Conservation (phyloP, 306 rosid genomes). For the Quercus cerris region DNA sequence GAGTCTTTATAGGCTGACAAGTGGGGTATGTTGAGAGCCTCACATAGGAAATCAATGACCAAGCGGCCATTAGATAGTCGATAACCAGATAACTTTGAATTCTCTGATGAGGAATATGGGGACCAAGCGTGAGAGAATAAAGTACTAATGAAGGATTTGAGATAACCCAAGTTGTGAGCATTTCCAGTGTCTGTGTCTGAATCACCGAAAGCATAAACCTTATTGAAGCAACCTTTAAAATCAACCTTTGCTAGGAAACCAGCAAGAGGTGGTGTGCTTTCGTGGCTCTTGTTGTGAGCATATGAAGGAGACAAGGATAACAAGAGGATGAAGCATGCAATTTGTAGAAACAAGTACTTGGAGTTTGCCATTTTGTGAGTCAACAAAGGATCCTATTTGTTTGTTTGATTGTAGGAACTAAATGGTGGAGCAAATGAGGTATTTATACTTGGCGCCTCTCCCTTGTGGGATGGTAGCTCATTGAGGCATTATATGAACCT, state of each 20-base stretch:
- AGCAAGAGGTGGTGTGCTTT: background rate
- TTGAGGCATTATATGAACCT: no score
- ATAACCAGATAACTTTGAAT: background rate
- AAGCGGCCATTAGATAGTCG: slow-evolving; percentile 10
- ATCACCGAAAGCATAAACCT: slow-evolving; percentile 21
- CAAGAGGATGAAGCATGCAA: background rate
- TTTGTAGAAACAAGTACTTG: background rate
- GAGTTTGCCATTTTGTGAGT: background rate
- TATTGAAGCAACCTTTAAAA: slow-evolving; percentile 9
- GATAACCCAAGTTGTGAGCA: background rate
- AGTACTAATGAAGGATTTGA: background rate
- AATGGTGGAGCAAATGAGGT: background rate
- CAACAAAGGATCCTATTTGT: no score
- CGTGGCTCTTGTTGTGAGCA: slow-evolving; percentile 5
- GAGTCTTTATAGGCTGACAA: background rate
- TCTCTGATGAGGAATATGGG: no score
- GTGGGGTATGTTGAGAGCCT: background rate
- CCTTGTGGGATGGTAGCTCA: background rate
- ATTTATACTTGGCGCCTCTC: background rate
- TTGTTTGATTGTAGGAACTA: background rate
- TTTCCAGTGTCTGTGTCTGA: slow-evolving; percentile 28
- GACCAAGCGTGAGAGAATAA: background rate
- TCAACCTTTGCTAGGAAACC: background rate
- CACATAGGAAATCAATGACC: slow-evolving; percentile 13
- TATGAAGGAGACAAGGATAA: background rate